These are phyloP conservation scores for Ceraceosorus guamensis DNA, from an alignment of 1,284 basidiomycete species.

Conservation along the genomic window DNA sequence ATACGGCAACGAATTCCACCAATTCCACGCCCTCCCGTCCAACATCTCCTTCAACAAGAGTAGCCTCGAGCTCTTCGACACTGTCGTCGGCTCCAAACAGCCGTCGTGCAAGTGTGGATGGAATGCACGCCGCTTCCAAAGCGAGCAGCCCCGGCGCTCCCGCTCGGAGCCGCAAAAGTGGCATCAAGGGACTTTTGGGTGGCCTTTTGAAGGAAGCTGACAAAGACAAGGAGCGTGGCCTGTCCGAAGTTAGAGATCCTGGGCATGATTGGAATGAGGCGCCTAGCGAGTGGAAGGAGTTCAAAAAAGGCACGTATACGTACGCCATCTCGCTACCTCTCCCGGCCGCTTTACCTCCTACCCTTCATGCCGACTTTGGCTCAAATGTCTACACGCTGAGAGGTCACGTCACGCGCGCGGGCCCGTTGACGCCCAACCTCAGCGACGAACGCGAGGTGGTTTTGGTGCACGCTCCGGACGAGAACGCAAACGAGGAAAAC, in stretches of 20 bases:
- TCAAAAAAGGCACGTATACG: slow-evolving; percentile 65
- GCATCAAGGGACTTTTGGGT: slow-evolving; percentile 41
- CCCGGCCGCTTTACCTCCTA: slow-evolving; percentile 72
- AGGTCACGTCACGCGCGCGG: slow-evolving; percentile 74
- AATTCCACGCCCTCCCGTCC: no score
- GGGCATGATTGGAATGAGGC: slow-evolving; percentile 9
- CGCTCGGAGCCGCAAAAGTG: slow-evolving; percentile 37
- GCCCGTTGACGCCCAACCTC: slow-evolving; percentile 70
- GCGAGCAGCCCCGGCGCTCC: no score
- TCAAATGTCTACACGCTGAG: slow-evolving; percentile 72
- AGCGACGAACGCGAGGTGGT: slow-evolving; percentile 65
- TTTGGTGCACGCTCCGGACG: slow-evolving; percentile 64
- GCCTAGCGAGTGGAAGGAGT: slow-evolving; percentile 11
- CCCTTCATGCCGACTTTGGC: slow-evolving; percentile 70
- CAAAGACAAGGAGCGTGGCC: background rate
- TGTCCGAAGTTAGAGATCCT: background rate
- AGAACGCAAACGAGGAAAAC: slow-evolving; percentile 59
- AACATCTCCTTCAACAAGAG: no score
- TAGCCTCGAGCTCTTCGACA: background rate
- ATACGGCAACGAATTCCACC: no score
- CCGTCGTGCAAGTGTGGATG: background rate
- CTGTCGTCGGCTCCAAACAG: background rate
- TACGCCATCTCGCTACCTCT: slow-evolving; percentile 88
- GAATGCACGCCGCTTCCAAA: no score
- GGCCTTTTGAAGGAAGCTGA: slow-evolving; percentile 5